Evolutionary conservation across 805 yeast species (phyloP), one percentile per base, ranked within the genome.

Genomic region (Candida verbasci): DNA sequence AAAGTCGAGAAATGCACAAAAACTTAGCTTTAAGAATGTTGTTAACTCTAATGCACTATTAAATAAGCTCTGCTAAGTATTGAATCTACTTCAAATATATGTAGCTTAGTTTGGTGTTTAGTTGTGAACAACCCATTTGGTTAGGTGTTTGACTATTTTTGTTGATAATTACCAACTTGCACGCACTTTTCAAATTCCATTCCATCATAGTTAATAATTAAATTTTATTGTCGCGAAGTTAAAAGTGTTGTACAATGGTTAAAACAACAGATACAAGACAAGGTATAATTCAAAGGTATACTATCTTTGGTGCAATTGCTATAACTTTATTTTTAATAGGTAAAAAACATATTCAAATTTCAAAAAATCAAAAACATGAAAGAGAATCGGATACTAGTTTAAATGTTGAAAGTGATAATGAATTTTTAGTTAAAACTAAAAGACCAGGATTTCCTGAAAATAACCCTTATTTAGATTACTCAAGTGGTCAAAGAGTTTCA

Each of bases 371-470:
- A 29, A 53, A 67, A 36, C 71, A 66, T 44, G 44, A 45, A 24
- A 36, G 38, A 22, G 68, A 65, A 39, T 54, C 62, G 20, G 70
- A 65, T 43, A 60, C 68, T 23, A 45, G 56, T n/a, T 42, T 59
- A 17, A 62, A 56, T 35, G 62, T 56, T 37, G 46, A 58, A 21
- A 52, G 50, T 22, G 44, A 46, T 6, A 42, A 50, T 28, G 69
- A 65, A 43, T 64, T 62, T 40, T 49, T 48, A n/a, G 35, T 43
- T 18, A 43, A 41, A 3, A 39, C 74, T 1, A 56, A 56, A 31
- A 69, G 70, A 44, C 84, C 83, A 1, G 85, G 85, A 1, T 70
- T 76, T 36, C 82, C 82, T 3, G 36, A 41, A 12, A 48, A 54
- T 37, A 53, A 58, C 35, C 62, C 65, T 6, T 48, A 49, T 9